A percentile compares a stretch with the other conserved stretches of the same genome.
Evolutionary conservation across 257 asterid genomes (phyloP).

Genomic region (Penstemon davidsonii): DNA sequence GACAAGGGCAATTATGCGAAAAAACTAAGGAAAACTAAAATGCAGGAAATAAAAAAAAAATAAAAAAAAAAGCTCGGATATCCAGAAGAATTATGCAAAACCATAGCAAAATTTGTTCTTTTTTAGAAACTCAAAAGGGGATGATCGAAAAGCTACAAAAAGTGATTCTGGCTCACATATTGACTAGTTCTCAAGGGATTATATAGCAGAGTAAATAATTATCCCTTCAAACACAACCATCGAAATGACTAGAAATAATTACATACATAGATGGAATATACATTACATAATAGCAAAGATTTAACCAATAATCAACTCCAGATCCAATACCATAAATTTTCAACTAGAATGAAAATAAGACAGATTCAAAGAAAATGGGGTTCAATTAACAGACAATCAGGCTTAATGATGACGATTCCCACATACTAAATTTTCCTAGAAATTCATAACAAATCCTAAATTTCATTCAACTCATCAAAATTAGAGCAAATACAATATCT

Average conservation of each 20-base stretch:
- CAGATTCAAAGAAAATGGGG: constrained; percentile 19
- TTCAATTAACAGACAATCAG: not conserved
- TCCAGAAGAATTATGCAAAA: too few species aligned
- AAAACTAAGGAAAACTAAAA: too few species aligned
- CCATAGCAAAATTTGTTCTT: too few species aligned
- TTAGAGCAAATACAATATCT: not conserved
- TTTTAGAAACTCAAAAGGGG: too few species aligned
- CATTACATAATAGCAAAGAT: constrained; percentile 12
- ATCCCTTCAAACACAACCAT: not conserved
- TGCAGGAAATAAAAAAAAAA: too few species aligned
- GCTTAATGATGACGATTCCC: not conserved
- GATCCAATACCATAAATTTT: constrained; percentile 33
- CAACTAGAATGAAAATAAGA: constrained; percentile 22
- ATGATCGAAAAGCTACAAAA: too few species aligned
- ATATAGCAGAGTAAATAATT: not conserved
- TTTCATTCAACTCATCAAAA: constrained; percentile 1
- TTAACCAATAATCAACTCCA: constrained; percentile 22
- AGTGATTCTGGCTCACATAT: too few species aligned
- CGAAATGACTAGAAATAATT: not conserved
- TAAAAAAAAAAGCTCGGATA: too few species aligned
- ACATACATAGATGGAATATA: constrained; percentile 2
- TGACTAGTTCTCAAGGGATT: too few species aligned
- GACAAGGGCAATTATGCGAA: too few species aligned
- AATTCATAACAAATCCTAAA: constrained; percentile 16
- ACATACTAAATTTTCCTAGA: constrained; percentile 8